Evolutionary conservation across 257 asterid species (phyloP), one percentile per base, ranked within the genome.

Genomic region (Phtheirospermum japonicum): DNA sequence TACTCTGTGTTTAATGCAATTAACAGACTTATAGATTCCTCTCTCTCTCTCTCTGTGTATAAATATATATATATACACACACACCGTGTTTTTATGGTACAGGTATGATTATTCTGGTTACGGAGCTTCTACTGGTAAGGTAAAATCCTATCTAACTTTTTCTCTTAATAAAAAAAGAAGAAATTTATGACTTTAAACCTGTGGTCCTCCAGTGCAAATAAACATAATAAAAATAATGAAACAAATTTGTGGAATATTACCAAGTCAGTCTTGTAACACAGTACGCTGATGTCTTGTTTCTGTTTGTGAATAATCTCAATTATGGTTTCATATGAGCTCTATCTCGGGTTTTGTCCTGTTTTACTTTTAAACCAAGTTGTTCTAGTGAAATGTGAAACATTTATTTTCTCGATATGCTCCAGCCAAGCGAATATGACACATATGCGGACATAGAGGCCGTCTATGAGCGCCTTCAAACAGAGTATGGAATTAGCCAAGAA

Each of bases 71-170:
- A n/a, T n/a, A n/a, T n/a, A n/a, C n/a, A n/a, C n/a, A n/a, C n/a
- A n/a, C n/a, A 2, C 53, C 6, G 56, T 40, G 46, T 31, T 59
- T 54, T 61, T 37, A 7, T 55, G 39, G 7, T 79, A 79, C 90
- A 93, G 99, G 77, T 93, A 89, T 61, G 99, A 93, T 61, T 93
- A 93, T 74, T 93, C 99, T 53, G 99, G 99, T 56, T 93, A 93
- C 76, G 99, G 99, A 67, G 97, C 95, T 70, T 93, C 97, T 10
- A 89, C 95, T 4, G 99, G 99, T 58, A 80, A 93, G 94, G 99
- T 93, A 81, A 68, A 73, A 50, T 57, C 69, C 66, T 12, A 61
- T 63, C 66, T 6, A 12, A 23, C 23, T 17, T 33, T 59, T 57
- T n/a, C 57, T 20, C 42, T 62, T 37, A 45, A n/a, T 49, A 9